Evolutionary conservation across 2,329 filamentous ascomycete species (phyloP), one percentile per base, ranked within the genome.

Genomic region (Elsinoe australis): DNA sequence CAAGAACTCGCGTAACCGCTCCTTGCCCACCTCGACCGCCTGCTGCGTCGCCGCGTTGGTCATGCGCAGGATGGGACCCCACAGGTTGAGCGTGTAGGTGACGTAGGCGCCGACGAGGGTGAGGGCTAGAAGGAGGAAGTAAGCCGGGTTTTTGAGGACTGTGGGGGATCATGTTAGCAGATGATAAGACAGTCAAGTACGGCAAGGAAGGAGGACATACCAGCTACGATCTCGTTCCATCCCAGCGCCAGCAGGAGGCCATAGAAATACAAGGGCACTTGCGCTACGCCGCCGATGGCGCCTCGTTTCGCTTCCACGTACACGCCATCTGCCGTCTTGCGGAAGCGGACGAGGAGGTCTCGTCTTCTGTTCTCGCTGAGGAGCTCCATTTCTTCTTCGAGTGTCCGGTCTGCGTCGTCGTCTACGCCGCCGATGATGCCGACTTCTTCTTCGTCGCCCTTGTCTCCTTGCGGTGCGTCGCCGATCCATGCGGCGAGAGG

Each of bases 291-390:
- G 48, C 92, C 92, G 62, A 98, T 94, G 33, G 92, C 92, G 63
- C 90, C 89, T 51, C 92, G 80, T 75, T 98, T 98, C 42, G 92
- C 92, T 70, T 98, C 92, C 33, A 98, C 89, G 59, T 95, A 98
- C 3, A 98, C 90, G 5, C 89, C 92, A 63, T 98, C 92, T 1
- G 92, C 92, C 28, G 87, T 92, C 76, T 96, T 96, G 76, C 95
- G 96, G 76, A 98, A 98, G 49, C 92, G 79, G 10, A 94, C 84
- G 7, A 88, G 87, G 21, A 98, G 76, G 63, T 98, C 89, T 62
- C 94, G 86, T 52, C 86, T 79, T 70, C 95, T 95, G 55, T 80
- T 76, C 67, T 96, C 90, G 59, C 83, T 84, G 38, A 98, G 75
- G n/a, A 96, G 79, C 0, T 86, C 92, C 81, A 94, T 95, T 68